Evolutionary conservation across 345 rosid species (phyloP).

Genomic region (Hypericum perforatum): DNA sequence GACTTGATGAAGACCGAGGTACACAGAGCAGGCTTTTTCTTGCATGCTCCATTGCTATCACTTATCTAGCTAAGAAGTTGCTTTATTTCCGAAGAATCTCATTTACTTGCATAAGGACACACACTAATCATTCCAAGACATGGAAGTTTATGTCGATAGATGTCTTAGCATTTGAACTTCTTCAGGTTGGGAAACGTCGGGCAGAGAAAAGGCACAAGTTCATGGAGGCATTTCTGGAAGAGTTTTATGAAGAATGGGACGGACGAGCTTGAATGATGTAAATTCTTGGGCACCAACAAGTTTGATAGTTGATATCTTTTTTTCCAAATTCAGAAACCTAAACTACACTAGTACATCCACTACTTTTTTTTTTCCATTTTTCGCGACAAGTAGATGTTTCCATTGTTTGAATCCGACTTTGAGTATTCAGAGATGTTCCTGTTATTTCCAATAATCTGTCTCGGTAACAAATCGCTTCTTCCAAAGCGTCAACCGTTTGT

Average conservation of each 20-base stretch:
- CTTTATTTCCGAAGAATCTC: no score
- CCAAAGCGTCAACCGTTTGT: no score
- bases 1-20: slow-evolving; percentile 77
- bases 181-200: slow-evolving; percentile 64
- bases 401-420: no score
- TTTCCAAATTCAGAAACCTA: background rate
- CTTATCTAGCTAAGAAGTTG: no score
- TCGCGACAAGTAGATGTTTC: no score
- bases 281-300: background rate
- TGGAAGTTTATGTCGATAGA: background rate
- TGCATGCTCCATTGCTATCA: no score
- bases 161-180: background rate
- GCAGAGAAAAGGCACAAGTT: slow-evolving; percentile 72
- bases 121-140: background rate
- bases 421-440: no score
- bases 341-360: background rate
- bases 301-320: background rate
- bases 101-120: no score
- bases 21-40: background rate
- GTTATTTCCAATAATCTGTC: no score
- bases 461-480: no score
- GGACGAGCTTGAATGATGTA: slow-evolving; percentile 39
- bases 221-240: slow-evolving; percentile 56
- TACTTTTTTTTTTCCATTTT: no score
- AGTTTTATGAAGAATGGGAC: slow-evolving; percentile 73